Evolutionary conservation across 768 basidiomycete genomes (phyloP), one percentile per base, ranked within the genome.

Genomic region (Rhodosporidiobolus odoratus): DNA sequence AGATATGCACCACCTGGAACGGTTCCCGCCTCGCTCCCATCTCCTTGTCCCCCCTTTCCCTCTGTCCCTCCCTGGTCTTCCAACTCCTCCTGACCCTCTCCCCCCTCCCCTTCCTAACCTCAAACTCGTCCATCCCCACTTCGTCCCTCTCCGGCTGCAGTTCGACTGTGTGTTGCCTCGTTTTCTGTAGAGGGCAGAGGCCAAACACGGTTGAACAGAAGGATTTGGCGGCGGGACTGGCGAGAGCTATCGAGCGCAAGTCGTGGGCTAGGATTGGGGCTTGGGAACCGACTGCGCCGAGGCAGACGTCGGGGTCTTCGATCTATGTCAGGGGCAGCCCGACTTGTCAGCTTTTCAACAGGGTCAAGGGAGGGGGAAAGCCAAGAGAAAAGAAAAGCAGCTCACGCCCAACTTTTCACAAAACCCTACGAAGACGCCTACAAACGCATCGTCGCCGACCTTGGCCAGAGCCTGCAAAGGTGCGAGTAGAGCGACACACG

Each of bases 261-360:
- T 82, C 83, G 67, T 86, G 84, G 1, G 86, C 85, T 52, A 88
- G 77, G 65, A 86, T 84, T 5, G 86, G 86, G 4, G 82, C 86
- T 77, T 86, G 84, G 54, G 83, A 79, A 8, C 70, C 77, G 57
- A 87, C 76, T 4, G 82, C 78, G 35, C 87, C 86, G 60, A 81
- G 78, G 76, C 87, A 88, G 25, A 88, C 85, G 75, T 88, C 86
- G 12, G 80, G 78, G 75, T 86, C 86, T 74, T 84, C 82, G 9
- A 84, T 78, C 85, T 85, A 65, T 9, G 9, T 12, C 48, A 23
- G n/a, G n/a, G n/a, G n/a, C n/a, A n/a, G n/a, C n/a, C n/a, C n/a
- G n/a, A n/a, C n/a, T n/a, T n/a, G n/a, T n/a, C n/a, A n/a, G n/a
- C n/a, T n/a, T n/a, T 1, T 34, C 34, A 3, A 2, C 23, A n/a